phyloP scores from a whole-genome alignment of 306 rosid species.

The Datisca glomerata region DNA sequence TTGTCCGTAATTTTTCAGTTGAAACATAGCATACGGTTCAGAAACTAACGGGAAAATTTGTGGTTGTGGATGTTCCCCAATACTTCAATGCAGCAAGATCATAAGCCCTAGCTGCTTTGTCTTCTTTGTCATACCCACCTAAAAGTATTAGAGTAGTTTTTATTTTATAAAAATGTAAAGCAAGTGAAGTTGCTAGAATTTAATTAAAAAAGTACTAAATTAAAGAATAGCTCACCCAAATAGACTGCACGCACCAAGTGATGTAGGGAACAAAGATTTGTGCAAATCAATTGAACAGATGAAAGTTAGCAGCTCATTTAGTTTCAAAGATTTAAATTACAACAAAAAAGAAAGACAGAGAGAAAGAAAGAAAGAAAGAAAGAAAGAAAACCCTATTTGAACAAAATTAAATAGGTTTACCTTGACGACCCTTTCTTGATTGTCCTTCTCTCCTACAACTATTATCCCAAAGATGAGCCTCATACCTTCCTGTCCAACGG shows the following conservation, averaged over 20 bases:
- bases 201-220: too few relatives aligned
- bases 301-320: slow-evolving; percentile 10
- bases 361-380: neutral
- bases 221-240: slow-evolving; percentile 34
- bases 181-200: too few relatives aligned
- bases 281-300: slow-evolving; percentile 8
- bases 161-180: neutral
- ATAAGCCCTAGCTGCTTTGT: slow-evolving; percentile 97
- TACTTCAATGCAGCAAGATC: slow-evolving; percentile 96
- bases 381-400: slow-evolving; percentile 11
- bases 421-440: slow-evolving; percentile 99
- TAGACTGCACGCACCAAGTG: slow-evolving; percentile 37
- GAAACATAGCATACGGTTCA: too few relatives aligned
- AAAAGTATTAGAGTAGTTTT: neutral
- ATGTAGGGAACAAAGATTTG: slow-evolving; percentile 10
- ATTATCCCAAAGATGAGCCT: slow-evolving; percentile 98
- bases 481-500: slow-evolving; percentile 99
- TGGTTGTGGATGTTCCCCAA: slow-evolving; percentile 98
- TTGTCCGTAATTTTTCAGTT: too few relatives aligned
- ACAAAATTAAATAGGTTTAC: slow-evolving; percentile 21
- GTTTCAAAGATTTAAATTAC: too few relatives aligned
- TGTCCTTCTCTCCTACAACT: slow-evolving; percentile 99
- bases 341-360: neutral
- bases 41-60: slow-evolving; percentile 74
- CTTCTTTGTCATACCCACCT: slow-evolving; percentile 99